Conservation (phyloP, 169 alveolate species). For the Plasmodium chabaudi region DNA sequence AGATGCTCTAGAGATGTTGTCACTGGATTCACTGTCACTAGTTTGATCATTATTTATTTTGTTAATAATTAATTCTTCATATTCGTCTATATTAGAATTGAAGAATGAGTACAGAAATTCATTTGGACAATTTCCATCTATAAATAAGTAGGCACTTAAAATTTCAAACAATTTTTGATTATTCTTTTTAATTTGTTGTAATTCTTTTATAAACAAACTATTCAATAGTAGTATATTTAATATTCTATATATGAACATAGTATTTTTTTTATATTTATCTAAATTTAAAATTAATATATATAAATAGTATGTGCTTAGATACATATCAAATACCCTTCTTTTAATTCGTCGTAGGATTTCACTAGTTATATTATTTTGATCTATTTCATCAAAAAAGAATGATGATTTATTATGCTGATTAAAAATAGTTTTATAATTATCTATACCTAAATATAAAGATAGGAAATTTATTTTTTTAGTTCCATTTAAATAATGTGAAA, state of each 20-base stretch:
- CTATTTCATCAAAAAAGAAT: no score
- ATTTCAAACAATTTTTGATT: neutral
- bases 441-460: constrained; percentile 6
- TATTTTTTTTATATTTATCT: constrained; percentile 16
- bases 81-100: no score
- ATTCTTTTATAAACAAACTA: constrained; percentile 6
- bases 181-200: constrained; percentile 7
- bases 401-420: no score
- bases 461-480: constrained; percentile 19
- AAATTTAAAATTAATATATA: constrained; percentile 49
- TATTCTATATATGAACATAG: constrained; percentile 8
- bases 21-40: no score
- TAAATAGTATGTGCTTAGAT: constrained; percentile 44
- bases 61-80: no score
- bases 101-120: no score
- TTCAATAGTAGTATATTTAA: constrained; percentile 11
- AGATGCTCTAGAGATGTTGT: no score
- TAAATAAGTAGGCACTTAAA: no score
- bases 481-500: neutral
- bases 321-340: constrained; percentile 28
- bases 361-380: neutral
- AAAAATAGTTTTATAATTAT: constrained; percentile 26
- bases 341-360: neutral
- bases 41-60: no score
- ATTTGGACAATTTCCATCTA: no score